Evolutionary conservation across 2,329 filamentous ascomycete species (phyloP).

Genomic region (Trichophyton simii): DNA sequence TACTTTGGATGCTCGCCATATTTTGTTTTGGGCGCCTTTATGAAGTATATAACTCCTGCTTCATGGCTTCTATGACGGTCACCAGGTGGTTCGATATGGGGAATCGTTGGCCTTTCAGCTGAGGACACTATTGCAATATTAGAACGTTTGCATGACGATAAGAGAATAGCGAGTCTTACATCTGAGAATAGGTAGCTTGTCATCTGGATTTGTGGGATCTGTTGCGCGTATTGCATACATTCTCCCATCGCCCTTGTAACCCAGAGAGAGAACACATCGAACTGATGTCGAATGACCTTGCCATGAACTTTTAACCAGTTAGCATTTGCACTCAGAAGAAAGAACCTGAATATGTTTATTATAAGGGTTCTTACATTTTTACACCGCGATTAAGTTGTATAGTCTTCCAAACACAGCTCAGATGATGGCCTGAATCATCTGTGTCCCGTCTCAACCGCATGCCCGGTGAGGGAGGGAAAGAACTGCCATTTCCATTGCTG

Average conservation of each 20-base stretch:
- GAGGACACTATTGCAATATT: conserved; percentile 8
- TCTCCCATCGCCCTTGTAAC: conserved; percentile 4
- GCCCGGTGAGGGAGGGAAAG: background rate
- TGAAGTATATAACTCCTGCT: conserved; percentile 10
- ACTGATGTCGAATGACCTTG: background rate
- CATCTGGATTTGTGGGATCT: background rate
- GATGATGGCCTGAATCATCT: background rate
- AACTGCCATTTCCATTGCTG: background rate
- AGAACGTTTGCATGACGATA: background rate
- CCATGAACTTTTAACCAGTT: background rate
- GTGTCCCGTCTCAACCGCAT: background rate
- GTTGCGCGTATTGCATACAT: conserved; percentile 7
- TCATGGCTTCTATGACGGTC: conserved; percentile 5
- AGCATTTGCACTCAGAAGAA: background rate
- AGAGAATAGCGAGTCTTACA: background rate
- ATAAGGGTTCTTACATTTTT: background rate
- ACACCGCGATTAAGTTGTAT: background rate
- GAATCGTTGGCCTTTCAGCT: conserved; percentile 9
- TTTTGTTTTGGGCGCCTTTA: conserved; percentile 10
- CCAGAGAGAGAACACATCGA: conserved; percentile 6
- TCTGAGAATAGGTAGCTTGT: background rate
- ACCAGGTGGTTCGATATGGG: conserved; percentile 12
- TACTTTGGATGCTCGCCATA: conserved; percentile 8
- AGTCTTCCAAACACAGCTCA: background rate
- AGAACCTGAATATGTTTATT: background rate